Base-by-base conservation (phyloP, 2,329 filamentous ascomycete genomes). In the Pseudocercospora cruenta region DNA sequence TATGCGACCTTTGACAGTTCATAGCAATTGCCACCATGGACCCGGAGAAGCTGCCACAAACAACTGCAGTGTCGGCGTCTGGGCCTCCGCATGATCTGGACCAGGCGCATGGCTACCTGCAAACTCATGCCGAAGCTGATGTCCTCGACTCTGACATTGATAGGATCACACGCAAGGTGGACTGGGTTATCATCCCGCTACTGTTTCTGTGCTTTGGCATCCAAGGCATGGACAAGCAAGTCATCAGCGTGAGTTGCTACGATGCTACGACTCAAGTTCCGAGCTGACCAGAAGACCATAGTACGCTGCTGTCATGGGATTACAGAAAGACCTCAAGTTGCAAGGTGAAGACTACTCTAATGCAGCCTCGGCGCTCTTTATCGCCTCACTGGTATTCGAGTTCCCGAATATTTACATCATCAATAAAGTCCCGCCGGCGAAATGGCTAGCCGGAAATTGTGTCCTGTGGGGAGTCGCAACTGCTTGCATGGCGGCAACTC, bases 231-330 rank as follows among this genome's bases (percentile, higher is more conserved):
- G 87, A 89, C 79, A 90, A 90, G 77, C 85, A 89, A 66, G 83
- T 86, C 36, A 82, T 89, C 53, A 89, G 89, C 71, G 86, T 88
- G 60, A 73, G 84, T 78, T 39, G 9, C 28, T 31, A 19, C 26
- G 9, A 62, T 36, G 31, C 12, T 26, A 12, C 53, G 7, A 9
- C 28, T 3, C 28, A 31, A 1, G 28, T 55, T 39, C 26, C 51
- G 51, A 21, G 8, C 31, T 24, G 16, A 51, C 51, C 4, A 67
- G 16, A 6, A 16, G 31, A 14, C 53, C 63, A 59, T 74, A 88
- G 84, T 90, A 90, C 72, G 87, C 87, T 19, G 86, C 85, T 65
- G 87, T 90, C 60, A 91, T 90, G 88, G 87, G 87, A 3, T 74
- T 91, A 10, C 79, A 77, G 26, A 77, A 82, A 60, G 87, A 89